Conservation (phyloP, 108 stramenopile species). For the Cyclotella atomus region DNA sequence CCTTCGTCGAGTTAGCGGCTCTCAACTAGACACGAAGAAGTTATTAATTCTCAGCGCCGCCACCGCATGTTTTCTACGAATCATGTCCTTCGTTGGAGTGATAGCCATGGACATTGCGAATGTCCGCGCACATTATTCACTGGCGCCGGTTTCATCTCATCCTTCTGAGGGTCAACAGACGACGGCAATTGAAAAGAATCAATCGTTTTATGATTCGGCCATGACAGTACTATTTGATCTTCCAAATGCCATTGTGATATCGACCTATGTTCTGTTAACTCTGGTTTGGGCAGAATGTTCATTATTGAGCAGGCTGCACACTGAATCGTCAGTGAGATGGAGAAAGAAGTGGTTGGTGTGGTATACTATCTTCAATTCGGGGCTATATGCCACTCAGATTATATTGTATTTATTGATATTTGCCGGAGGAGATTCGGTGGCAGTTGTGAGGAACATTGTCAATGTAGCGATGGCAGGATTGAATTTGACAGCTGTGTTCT, state of each 20-base stretch:
- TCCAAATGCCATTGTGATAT: slow-evolving; percentile 86
- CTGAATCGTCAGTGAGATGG: slow-evolving; percentile 54
- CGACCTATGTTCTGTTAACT: slow-evolving; percentile 82
- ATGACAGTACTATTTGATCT: slow-evolving; percentile 87
- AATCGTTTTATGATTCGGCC: slow-evolving; percentile 85
- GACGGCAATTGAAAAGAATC: slow-evolving; percentile 51
- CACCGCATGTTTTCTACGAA: slow-evolving; percentile 73
- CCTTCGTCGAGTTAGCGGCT: slow-evolving; percentile 36
- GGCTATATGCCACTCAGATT: slow-evolving; percentile 76
- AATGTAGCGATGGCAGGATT: slow-evolving; percentile 78
- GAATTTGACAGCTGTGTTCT: slow-evolving; percentile 74
- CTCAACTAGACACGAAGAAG: slow-evolving; percentile 62
- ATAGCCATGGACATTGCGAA: slow-evolving; percentile 79
- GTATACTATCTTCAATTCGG: slow-evolving; percentile 87
- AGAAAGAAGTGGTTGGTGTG: slow-evolving; percentile 64
- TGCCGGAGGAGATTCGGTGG: slow-evolving; percentile 55
- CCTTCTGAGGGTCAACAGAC: slow-evolving; percentile 7
- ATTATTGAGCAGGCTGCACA: slow-evolving; percentile 77
- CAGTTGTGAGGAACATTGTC: slow-evolving; percentile 62
- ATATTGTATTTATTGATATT: slow-evolving; percentile 83
- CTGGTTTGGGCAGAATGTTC: slow-evolving; percentile 89
- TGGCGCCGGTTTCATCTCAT: slow-evolving; percentile 37
- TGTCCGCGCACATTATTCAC: slow-evolving; percentile 68
- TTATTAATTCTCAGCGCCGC: slow-evolving; percentile 81
- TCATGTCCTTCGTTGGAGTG: slow-evolving; percentile 85